These are phyloP conservation scores for Phialemoniopsis sp. DNA, from an alignment of 2,329 filamentous ascomycete genomes.

Conservation along the genomic window DNA sequence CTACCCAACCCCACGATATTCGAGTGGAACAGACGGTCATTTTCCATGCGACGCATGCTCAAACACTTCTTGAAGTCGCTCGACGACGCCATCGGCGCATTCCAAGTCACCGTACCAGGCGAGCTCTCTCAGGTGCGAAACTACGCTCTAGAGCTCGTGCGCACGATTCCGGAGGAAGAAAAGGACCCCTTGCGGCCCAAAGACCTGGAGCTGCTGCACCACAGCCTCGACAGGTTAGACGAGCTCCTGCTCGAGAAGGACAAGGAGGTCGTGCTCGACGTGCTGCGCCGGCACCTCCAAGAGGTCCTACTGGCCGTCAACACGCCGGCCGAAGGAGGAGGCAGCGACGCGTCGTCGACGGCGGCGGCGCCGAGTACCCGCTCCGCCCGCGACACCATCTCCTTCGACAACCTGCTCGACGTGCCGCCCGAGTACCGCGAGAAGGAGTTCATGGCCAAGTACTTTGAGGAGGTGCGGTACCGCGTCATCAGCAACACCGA, in stretches of 20 bases:
- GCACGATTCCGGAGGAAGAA: neutral
- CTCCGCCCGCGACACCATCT: neutral
- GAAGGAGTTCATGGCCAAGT: conserved; percentile 19
- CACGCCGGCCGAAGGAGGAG: conserved; percentile 3
- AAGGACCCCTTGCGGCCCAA: no score
- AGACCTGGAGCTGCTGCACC: conserved; percentile 8
- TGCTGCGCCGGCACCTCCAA: conserved; percentile 12
- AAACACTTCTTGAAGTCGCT: conserved; percentile 1
- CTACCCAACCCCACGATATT: conserved; percentile 33
- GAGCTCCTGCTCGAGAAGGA: conserved; percentile 2
- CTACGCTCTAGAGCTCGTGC: neutral
- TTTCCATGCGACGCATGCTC: conserved; percentile 12
- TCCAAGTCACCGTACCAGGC: neutral
- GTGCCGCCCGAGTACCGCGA: conserved; percentile 23
- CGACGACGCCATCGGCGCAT: neutral
- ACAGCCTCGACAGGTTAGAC: conserved; percentile 6
- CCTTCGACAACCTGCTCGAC: conserved; percentile 18
- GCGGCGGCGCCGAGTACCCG: neutral
- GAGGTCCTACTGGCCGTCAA: conserved; percentile 9
- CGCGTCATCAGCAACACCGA: conserved; percentile 12
- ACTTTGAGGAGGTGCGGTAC: conserved; percentile 21
- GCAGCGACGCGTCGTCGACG: neutral
- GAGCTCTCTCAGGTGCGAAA: neutral
- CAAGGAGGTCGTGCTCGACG: conserved; percentile 7
- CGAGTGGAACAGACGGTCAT: conserved; percentile 19